Percentiles rank a stretch among this genome's conserved stretches.
These are phyloP conservation scores for Termitomyces sp. DNA, from an alignment of 1,284 basidiomycete genomes.

Conservation along the genomic window DNA sequence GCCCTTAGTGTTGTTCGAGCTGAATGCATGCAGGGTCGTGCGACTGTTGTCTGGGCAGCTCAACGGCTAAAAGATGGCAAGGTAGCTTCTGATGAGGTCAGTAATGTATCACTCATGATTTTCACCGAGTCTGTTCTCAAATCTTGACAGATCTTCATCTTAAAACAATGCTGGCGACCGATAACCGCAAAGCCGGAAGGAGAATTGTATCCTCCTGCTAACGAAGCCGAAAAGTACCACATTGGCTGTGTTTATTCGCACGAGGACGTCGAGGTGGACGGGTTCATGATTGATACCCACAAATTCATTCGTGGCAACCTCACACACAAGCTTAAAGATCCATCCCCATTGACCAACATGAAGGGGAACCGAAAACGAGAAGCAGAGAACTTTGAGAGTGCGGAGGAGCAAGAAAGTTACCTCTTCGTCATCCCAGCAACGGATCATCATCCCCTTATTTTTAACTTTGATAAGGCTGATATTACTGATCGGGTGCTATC, in stretches of 20 bases:
- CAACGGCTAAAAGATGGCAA: not conserved
- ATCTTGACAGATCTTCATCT: not conserved
- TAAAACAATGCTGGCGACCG: constrained; percentile 5
- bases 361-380: not conserved
- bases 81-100: not conserved
- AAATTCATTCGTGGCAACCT: not conserved
- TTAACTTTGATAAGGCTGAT: not conserved
- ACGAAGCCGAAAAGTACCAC: not conserved
- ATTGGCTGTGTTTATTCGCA: not conserved
- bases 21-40: not conserved
- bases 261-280: not conserved
- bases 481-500: not conserved
- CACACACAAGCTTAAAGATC: too few species aligned
- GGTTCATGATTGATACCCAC: not conserved
- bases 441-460: not conserved
- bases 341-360: not conserved
- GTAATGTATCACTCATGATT: not conserved
- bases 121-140: not conserved
- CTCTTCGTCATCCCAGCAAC: not conserved
- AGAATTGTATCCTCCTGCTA: not conserved
- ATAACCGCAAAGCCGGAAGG: not conserved
- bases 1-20: not conserved
- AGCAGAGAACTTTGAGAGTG: not conserved
- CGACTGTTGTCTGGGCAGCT: constrained; percentile 1
- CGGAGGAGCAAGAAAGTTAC: not conserved